A percentile compares a stretch with the other conserved stretches of the same genome.
phyloP scores from a whole-genome alignment of 148 eudicot species.

The Heliamphora exappendiculata region DNA sequence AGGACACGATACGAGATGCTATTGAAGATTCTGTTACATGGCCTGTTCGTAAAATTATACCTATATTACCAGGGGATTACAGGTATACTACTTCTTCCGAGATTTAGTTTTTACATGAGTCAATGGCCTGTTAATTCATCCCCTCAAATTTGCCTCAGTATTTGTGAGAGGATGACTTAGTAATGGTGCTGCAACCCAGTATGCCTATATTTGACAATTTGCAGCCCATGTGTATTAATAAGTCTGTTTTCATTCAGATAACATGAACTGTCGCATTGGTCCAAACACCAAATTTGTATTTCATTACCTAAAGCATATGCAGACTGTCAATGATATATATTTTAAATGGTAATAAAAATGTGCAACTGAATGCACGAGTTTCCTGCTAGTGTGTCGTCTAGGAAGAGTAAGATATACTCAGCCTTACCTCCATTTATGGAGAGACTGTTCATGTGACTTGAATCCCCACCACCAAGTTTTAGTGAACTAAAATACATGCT shows the following conservation, averaged over 20 bases:
- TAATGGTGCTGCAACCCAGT: not conserved
- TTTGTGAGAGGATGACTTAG: not conserved
- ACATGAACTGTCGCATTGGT: not conserved
- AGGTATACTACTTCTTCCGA: constrained; percentile 26
- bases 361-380: no score
- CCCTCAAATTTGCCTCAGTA: not conserved
- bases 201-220: not conserved
- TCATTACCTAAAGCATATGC: not conserved
- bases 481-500: not conserved
- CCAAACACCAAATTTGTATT: not conserved
- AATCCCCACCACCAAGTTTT: not conserved
- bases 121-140: not conserved
- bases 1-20: constrained; percentile 84
- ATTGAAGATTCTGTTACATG: constrained; percentile 87
- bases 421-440: no score
- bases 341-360: no score
- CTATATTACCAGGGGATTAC: constrained; percentile 86
- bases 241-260: not conserved
- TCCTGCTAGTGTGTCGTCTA: no score
- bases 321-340: no score
- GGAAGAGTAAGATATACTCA: no score
- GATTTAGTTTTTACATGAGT: not conserved
- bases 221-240: not conserved
- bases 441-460: not conserved
- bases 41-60: constrained; percentile 79